Conservation (phyloP, 768 basidiomycete genomes). For the Pulveroboletus sp. region DNA sequence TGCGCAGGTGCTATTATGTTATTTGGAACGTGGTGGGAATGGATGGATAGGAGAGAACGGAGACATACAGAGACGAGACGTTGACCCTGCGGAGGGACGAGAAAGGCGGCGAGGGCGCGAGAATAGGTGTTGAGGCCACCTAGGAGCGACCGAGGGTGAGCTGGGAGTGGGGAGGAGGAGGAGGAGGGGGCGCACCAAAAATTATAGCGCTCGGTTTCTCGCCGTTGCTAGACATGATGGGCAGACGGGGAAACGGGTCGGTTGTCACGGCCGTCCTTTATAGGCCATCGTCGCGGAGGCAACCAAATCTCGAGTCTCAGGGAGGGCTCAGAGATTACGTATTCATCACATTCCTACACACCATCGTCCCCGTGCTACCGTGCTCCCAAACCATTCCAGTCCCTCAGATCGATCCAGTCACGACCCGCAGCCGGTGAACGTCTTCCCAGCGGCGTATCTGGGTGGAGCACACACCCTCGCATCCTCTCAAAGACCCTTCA, state of each 20-base stretch:
- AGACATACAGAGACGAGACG: slow-evolving; percentile 65
- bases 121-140: slow-evolving; percentile 82
- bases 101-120: slow-evolving; percentile 59
- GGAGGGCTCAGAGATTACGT: slow-evolving; percentile 16
- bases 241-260: slow-evolving; percentile 16
- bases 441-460: too few relatives aligned
- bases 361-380: too few relatives aligned
- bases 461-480: too few relatives aligned
- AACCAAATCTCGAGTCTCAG: slow-evolving; percentile 13
- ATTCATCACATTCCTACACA: background rate
- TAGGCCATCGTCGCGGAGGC: slow-evolving; percentile 24
- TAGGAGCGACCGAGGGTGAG: slow-evolving; percentile 25
- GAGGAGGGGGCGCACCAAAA: slow-evolving; percentile 51
- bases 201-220: slow-evolving; percentile 65
- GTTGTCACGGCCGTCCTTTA: slow-evolving; percentile 23
- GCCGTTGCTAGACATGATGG: slow-evolving; percentile 30
- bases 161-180: background rate
- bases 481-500: slow-evolving; percentile 30
- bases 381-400: too few relatives aligned
- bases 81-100: slow-evolving; percentile 66
- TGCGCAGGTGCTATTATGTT: slow-evolving; percentile 51
- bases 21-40: slow-evolving; percentile 2
- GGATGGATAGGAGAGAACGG: slow-evolving; percentile 8
- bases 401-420: too few relatives aligned
- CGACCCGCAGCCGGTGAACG: too few relatives aligned